Conservation (phyloP, 108 stramenopile genomes). For the Pseudonitzschia multistriata region DNA sequence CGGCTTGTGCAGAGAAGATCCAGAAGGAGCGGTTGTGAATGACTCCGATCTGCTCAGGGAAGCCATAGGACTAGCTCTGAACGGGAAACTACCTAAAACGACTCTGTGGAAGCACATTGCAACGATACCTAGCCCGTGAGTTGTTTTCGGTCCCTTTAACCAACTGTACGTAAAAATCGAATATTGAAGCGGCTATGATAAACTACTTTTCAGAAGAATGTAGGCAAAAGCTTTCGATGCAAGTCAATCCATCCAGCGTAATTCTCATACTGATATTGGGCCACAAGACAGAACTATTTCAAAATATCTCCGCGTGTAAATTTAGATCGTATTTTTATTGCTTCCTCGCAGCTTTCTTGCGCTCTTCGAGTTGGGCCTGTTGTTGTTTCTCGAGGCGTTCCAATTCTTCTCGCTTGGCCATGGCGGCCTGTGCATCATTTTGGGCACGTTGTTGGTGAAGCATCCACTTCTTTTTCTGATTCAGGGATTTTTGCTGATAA, state of each 20-base stretch:
- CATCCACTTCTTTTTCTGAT: conserved; percentile 74
- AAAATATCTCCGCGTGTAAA: background rate
- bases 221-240: no score
- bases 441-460: conserved; percentile 53
- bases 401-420: conserved; percentile 68
- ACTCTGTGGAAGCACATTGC: conserved; percentile 19
- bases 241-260: no score
- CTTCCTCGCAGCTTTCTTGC: conserved; percentile 15
- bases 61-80: conserved; percentile 26
- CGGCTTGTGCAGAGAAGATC: conserved; percentile 22
- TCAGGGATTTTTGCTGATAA: conserved; percentile 52
- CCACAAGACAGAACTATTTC: no score
- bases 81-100: conserved; percentile 9
- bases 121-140: conserved; percentile 10
- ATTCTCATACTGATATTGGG: no score
- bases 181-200: background rate
- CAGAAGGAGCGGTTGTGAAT: conserved; percentile 33
- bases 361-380: conserved; percentile 29
- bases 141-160: no score
- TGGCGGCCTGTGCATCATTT: conserved; percentile 56
- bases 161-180: background rate
- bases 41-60: conserved; percentile 36
- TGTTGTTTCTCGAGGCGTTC: conserved; percentile 50
- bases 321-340: background rate
- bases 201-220: no score